Evolutionary conservation across 2,329 filamentous ascomycete genomes (phyloP).

Genomic region (Claviceps paspali): DNA sequence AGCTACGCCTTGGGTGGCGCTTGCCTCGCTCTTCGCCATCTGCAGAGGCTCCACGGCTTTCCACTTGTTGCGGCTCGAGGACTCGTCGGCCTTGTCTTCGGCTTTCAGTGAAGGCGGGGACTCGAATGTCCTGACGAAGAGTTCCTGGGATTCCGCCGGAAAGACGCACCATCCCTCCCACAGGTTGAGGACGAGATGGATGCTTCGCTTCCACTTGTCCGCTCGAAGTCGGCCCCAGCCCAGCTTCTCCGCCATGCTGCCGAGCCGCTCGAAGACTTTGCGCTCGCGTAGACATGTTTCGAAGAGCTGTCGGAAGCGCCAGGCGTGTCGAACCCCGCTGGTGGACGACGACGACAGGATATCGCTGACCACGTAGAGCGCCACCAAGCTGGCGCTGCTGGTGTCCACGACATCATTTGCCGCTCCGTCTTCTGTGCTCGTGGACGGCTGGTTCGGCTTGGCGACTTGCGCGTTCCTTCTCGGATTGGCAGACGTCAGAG

Average conservation of each 20-base stretch:
- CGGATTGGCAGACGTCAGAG: slow-evolving; percentile 56
- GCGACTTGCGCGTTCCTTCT: slow-evolving; percentile 28
- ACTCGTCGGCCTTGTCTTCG: slow-evolving; percentile 13
- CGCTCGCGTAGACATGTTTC: slow-evolving; percentile 54
- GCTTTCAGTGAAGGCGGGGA: slow-evolving; percentile 39
- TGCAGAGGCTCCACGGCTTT: slow-evolving; percentile 30
- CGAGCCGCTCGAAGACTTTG: slow-evolving; percentile 60
- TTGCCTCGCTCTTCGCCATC: slow-evolving; percentile 5
- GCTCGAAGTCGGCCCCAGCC: slow-evolving; percentile 69
- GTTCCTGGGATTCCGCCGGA: slow-evolving; percentile 55
- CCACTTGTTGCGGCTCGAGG: slow-evolving; percentile 28
- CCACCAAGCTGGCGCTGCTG: slow-evolving; percentile 62
- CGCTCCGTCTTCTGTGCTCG: slow-evolving; percentile 20
- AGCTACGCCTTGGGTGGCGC: slow-evolving; percentile 1
- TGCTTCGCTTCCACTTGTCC: slow-evolving; percentile 72
- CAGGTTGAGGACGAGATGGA: slow-evolving; percentile 50
- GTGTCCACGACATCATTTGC: slow-evolving; percentile 38
- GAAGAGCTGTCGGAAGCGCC: slow-evolving; percentile 73
- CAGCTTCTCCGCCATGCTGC: slow-evolving; percentile 53
- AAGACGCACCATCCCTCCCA: slow-evolving; percentile 66
- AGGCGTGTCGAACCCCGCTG: slow-evolving; percentile 66
- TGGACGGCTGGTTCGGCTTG: slow-evolving; percentile 15
- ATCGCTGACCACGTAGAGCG: slow-evolving; percentile 62
- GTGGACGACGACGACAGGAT: slow-evolving; percentile 65
- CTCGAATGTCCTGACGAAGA: slow-evolving; percentile 56